phyloP scores from a whole-genome alignment of 345 rosid species.

The Eucalyptus microcorys region DNA sequence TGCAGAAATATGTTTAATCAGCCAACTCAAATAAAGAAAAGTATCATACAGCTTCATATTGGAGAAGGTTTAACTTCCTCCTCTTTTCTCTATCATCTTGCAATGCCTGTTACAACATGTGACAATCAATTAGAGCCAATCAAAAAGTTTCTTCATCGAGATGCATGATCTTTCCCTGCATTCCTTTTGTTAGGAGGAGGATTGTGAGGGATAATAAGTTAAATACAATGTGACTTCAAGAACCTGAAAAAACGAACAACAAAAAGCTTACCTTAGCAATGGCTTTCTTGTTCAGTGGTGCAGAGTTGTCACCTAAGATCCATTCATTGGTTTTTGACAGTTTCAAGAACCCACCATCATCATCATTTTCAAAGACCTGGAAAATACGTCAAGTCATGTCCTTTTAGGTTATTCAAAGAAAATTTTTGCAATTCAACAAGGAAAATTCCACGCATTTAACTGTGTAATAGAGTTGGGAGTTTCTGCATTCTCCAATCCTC shows the following conservation, averaged over 20 bases:
- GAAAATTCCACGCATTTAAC: not conserved
- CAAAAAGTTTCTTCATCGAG: not conserved
- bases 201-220: not conserved
- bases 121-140: not conserved
- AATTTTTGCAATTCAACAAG: not conserved
- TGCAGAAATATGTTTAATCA: not conserved
- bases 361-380: constrained; percentile 23
- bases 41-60: constrained; percentile 86
- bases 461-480: not conserved
- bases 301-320: constrained; percentile 51
- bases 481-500: not conserved
- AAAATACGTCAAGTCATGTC: not conserved
- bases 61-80: constrained; percentile 72
- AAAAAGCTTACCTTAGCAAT: constrained; percentile 39
- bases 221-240: not conserved
- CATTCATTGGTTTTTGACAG: constrained; percentile 60
- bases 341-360: constrained; percentile 64
- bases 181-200: not conserved
- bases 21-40: constrained; percentile 1
- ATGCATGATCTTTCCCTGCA: not conserved
- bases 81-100: constrained; percentile 72
- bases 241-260: not conserved
- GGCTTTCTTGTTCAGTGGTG: constrained; percentile 71
- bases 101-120: constrained; percentile 35
- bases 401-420: not conserved